Conservation (phyloP, 805 yeast genomes). For the Maudiozyma barnettii region DNA sequence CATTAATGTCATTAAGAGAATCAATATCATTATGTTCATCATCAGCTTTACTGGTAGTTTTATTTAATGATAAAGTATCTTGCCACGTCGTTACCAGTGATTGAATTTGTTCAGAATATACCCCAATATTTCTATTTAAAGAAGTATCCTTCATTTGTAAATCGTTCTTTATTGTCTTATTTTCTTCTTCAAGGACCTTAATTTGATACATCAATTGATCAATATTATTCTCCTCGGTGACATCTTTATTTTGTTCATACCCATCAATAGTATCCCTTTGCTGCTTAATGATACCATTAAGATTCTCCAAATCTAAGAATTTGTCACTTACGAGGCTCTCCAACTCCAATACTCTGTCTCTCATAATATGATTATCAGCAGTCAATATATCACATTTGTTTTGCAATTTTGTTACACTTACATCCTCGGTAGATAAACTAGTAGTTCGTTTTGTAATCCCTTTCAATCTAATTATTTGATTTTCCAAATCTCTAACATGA, state of each 20-base stretch:
- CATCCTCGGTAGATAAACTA: slow-evolving; percentile 16
- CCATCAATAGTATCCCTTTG: slow-evolving; percentile 43
- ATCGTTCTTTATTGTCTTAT: slow-evolving; percentile 32
- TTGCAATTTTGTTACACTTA: slow-evolving; percentile 11
- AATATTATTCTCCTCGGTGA: slow-evolving; percentile 36
- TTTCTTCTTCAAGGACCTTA: slow-evolving; percentile 37
- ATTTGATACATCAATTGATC: slow-evolving; percentile 40
- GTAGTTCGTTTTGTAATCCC: background rate
- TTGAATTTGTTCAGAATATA: slow-evolving; percentile 23
- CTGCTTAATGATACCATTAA: slow-evolving; percentile 45
- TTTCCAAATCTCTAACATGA: slow-evolving; percentile 41
- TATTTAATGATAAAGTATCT: background rate
- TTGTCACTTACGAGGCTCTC: slow-evolving; percentile 47
- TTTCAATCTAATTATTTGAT: slow-evolving; percentile 23
- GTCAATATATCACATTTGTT: slow-evolving; percentile 26
- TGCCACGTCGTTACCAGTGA: slow-evolving; percentile 21
- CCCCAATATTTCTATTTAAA: slow-evolving; percentile 24
- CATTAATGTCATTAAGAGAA: background rate
- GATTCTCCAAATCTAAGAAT: slow-evolving; percentile 40
- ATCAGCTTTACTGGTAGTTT: background rate
- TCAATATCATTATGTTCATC: slow-evolving; percentile 4
- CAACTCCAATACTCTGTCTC: slow-evolving; percentile 35
- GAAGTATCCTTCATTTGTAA: slow-evolving; percentile 28
- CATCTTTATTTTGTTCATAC: slow-evolving; percentile 32
- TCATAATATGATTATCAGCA: slow-evolving; percentile 37